These are phyloP conservation scores for Pseudogymnoascus sp. DNA, from an alignment of 2,329 filamentous ascomycete species.

Conservation along the genomic window DNA sequence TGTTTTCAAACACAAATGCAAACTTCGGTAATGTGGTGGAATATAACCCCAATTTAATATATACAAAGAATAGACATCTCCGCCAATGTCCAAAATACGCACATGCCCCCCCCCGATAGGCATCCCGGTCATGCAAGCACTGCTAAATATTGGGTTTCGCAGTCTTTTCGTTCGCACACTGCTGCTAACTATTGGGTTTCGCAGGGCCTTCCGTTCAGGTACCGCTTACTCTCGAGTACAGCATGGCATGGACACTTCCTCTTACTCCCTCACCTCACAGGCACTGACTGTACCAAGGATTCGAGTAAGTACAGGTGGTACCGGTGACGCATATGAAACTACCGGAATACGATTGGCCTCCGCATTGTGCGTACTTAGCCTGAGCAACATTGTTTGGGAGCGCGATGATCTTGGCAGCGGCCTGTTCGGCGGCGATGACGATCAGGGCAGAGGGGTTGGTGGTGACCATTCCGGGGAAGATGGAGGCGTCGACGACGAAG, in stretches of 20 bases:
- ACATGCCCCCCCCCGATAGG: background rate
- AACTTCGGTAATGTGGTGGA: background rate
- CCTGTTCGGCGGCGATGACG: conserved; percentile 57
- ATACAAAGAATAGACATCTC: background rate
- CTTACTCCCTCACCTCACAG: background rate
- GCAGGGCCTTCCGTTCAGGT: background rate
- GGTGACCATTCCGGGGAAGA: conserved; percentile 62
- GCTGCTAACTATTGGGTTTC: background rate
- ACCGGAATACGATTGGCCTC: conserved; percentile 1
- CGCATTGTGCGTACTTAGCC: conserved; percentile 7
- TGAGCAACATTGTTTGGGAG: conserved; percentile 18
- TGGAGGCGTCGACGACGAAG: conserved; percentile 60
- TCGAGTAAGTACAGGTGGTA: background rate
- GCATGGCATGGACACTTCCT: background rate
- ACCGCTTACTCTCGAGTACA: background rate
- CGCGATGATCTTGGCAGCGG: conserved; percentile 44
- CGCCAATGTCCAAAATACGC: background rate
- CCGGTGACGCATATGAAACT: background rate
- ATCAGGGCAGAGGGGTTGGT: conserved; percentile 62
- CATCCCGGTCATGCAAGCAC: background rate
- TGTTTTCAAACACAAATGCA: background rate
- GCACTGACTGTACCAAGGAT: conserved; percentile 10
- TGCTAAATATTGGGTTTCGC: background rate
- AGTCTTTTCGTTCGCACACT: background rate
- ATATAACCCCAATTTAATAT: background rate